Conservation (phyloP, 192 early-diverging fungal genomes). For the Coemansia sp. region DNA sequence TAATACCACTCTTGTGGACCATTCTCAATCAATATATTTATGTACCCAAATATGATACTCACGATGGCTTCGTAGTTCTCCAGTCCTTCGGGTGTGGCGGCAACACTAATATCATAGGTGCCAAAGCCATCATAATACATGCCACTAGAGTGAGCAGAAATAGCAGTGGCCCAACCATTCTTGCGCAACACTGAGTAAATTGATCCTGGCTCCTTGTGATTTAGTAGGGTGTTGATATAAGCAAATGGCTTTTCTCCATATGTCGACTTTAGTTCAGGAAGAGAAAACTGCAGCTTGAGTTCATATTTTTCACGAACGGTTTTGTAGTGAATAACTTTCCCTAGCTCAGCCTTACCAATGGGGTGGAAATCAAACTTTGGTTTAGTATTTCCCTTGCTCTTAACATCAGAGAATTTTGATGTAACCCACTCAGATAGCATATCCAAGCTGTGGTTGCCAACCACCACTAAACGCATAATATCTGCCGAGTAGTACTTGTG, state of each 20-base stretch:
- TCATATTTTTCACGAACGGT: slow-evolving; percentile 71
- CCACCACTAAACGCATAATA: slow-evolving; percentile 87
- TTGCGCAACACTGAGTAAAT: slow-evolving; percentile 78
- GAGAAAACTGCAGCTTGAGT: slow-evolving; percentile 77
- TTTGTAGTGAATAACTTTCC: slow-evolving; percentile 71
- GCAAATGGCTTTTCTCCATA: slow-evolving; percentile 60
- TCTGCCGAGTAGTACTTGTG: slow-evolving; percentile 88
- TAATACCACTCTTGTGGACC: slow-evolving; percentile 30
- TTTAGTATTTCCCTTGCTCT: slow-evolving; percentile 68
- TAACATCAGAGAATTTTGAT: slow-evolving; percentile 76
- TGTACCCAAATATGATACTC: slow-evolving; percentile 28
- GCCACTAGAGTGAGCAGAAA: slow-evolving; percentile 57
- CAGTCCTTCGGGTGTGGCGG: slow-evolving; percentile 27
- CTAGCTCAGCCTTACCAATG: slow-evolving; percentile 64
- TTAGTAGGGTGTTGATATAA: slow-evolving; percentile 78
- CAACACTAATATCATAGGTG: slow-evolving; percentile 15
- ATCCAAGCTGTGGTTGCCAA: slow-evolving; percentile 81
- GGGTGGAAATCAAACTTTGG: slow-evolving; percentile 66
- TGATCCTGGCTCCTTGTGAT: slow-evolving; percentile 83
- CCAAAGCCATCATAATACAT: slow-evolving; percentile 9
- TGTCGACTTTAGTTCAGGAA: slow-evolving; percentile 68
- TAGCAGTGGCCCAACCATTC: slow-evolving; percentile 79
- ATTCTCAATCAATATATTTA: slow-evolving; percentile 7
- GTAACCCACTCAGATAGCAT: slow-evolving; percentile 76
- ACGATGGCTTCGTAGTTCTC: slow-evolving; percentile 20